Percentiles rank a stretch among this genome's conserved stretches.
These are phyloP conservation scores for Penicillium bialowiezense DNA, from an alignment of 495 filamentous ascomycete genomes.

Conservation along the genomic window DNA sequence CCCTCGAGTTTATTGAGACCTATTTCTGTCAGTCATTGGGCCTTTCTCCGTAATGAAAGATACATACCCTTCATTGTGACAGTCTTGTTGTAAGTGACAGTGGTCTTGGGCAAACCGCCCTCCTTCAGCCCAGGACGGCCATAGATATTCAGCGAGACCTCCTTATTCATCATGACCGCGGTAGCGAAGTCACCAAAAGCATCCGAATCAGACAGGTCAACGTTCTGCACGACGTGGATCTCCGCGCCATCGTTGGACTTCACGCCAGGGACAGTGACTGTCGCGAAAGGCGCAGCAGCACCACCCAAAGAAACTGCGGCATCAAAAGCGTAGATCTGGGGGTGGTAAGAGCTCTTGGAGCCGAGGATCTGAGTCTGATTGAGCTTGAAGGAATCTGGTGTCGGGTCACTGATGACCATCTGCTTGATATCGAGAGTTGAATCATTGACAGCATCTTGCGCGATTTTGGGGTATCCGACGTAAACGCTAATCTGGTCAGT, in stretches of 20 bases:
- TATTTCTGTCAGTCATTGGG: constrained; percentile 14
- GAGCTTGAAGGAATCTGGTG: constrained; percentile 55
- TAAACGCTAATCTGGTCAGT: constrained; percentile 53
- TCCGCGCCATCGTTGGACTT: constrained; percentile 54
- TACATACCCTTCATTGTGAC: constrained; percentile 54
- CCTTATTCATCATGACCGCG: constrained; percentile 52
- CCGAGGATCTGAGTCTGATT: constrained; percentile 47
- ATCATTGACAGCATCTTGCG: constrained; percentile 63
- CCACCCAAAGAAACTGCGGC: constrained; percentile 53
- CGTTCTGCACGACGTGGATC: constrained; percentile 50
- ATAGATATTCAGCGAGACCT: constrained; percentile 56
- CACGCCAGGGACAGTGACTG: constrained; percentile 51
- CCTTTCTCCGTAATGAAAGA: background rate
- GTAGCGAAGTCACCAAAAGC: constrained; percentile 58
- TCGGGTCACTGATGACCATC: constrained; percentile 58
- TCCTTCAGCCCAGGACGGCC: constrained; percentile 55
- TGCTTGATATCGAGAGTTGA: constrained; percentile 58
- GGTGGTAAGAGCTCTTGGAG: constrained; percentile 48
- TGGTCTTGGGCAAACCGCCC: constrained; percentile 45
- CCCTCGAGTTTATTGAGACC: constrained; percentile 60
- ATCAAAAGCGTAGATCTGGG: constrained; percentile 54
- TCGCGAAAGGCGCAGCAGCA: constrained; percentile 51
- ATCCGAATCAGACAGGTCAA: constrained; percentile 48
- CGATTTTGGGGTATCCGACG: constrained; percentile 70
- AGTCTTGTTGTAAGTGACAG: constrained; percentile 55